Percentiles rank a stretch among this genome's conserved stretches.
Conservation (phyloP, 2,329 filamentous ascomycete genomes). For the Fusarium marasasianum region DNA sequence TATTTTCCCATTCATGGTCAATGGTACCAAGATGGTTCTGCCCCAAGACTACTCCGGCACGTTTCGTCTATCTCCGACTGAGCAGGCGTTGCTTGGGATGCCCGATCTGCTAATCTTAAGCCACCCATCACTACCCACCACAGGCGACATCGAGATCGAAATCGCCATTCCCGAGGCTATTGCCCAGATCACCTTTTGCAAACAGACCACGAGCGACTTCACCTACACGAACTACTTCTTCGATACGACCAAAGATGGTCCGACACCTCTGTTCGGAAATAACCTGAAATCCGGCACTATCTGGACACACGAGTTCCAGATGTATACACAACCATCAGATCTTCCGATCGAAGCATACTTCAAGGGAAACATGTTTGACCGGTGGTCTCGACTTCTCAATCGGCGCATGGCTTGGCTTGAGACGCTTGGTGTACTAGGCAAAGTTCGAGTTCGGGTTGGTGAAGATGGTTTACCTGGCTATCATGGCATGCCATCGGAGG, state of each 20-base stretch:
- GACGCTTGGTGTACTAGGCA: fast-evolving
- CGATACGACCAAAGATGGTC: no score
- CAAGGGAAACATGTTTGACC: fast-evolving
- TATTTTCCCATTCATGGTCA: no score
- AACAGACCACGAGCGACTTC: no score
- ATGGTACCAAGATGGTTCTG: no score
- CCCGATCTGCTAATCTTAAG: not conserved
- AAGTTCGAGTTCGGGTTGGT: fast-evolving
- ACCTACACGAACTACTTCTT: no score
- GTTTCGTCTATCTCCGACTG: not conserved
- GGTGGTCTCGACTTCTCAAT: fast-evolving
- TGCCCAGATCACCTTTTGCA: not conserved
- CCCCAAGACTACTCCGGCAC: no score
- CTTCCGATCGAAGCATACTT: fast-evolving
- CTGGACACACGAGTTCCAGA: not conserved
- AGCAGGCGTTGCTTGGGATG: not conserved
- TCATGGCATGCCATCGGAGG: not conserved
- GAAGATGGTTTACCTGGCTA: fast-evolving
- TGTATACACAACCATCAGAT: fast-evolving
- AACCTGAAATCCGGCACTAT: not conserved
- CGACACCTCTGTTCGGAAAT: not conserved
- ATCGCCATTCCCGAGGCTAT: not conserved
- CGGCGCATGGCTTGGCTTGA: not conserved
- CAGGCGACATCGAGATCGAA: not conserved
- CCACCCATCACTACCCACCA: not conserved